These are phyloP conservation scores for Blastobotrys niveus DNA, from an alignment of 1,139 yeast genomes.

Conservation along the genomic window DNA sequence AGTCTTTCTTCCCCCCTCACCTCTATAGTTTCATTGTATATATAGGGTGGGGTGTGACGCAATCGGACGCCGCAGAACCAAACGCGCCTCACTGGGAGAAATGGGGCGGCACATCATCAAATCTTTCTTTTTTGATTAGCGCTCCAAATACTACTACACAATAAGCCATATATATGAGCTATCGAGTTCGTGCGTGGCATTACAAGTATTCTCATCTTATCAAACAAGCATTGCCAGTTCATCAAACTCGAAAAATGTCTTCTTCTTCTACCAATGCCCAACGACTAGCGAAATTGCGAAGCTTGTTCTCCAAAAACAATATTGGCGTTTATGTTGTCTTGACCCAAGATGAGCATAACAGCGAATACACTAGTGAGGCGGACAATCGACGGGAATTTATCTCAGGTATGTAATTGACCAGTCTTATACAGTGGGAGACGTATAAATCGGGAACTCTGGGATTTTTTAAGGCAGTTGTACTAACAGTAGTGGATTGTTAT, in stretches of 20 bases:
- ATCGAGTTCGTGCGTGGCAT: slow-evolving; percentile 17
- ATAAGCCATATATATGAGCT: slow-evolving; percentile 15
- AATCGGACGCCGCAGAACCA: no score
- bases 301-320: slow-evolving; percentile 56
- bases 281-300: slow-evolving; percentile 53
- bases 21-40: no score
- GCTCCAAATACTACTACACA: no score
- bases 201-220: slow-evolving; percentile 5
- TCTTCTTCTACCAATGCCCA: slow-evolving; percentile 4
- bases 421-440: not conserved
- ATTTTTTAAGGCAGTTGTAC: not conserved
- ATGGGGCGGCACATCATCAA: no score
- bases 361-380: slow-evolving; percentile 73
- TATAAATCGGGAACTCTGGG: not conserved
- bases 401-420: slow-evolving; percentile 36
- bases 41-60: no score
- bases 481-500: not conserved
- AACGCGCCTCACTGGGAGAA: no score
- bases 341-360: slow-evolving; percentile 90
- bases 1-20: no score
- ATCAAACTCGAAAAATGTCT: slow-evolving; percentile 6
- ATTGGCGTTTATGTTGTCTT: slow-evolving; percentile 79
- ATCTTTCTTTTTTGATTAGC: no score
- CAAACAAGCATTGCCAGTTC: not conserved
- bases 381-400: slow-evolving; percentile 85